A percentile compares a stretch with the other conserved stretches of the same genome.
Conservation (phyloP, 352 stramenopile genomes). For the Phytopythium sindhum region DNA sequence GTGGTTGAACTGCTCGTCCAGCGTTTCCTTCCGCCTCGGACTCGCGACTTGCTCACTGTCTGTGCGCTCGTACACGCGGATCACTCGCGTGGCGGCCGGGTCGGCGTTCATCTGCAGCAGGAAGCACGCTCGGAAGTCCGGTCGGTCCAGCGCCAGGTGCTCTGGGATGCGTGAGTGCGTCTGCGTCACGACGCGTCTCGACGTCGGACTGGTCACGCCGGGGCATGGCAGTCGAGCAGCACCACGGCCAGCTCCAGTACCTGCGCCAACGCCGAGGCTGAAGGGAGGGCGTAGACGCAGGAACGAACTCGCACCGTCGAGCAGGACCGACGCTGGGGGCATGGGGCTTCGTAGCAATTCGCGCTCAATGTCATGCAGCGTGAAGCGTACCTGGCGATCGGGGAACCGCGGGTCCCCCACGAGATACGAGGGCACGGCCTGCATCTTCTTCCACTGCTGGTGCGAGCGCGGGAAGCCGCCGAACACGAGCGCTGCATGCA, state of each 20-base stretch:
- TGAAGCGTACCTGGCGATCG: conserved; percentile 32
- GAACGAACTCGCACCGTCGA: conserved; percentile 16
- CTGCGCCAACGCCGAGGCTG: background rate
- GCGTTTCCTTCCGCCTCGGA: conserved; percentile 2
- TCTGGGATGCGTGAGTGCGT: conserved; percentile 20
- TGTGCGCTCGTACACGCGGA: conserved; percentile 68
- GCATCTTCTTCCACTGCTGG: conserved; percentile 75
- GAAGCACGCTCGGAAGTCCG: conserved; percentile 83
- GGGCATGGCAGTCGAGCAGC: background rate
- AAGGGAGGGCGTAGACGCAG: background rate
- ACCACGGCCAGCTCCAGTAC: background rate
- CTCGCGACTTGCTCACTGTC: background rate
- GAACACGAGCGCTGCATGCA: conserved; percentile 62
- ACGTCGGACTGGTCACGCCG: conserved; percentile 2
- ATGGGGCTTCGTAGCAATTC: conserved; percentile 68
- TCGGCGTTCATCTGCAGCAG: conserved; percentile 77
- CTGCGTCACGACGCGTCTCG: conserved; percentile 19
- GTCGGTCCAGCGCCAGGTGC: conserved; percentile 24
- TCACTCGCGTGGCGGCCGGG: conserved; percentile 24
- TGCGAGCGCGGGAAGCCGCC: conserved; percentile 41
- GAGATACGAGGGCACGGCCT: conserved; percentile 46
- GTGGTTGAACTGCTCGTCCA: conserved; percentile 78
- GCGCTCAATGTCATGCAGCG: conserved; percentile 84
- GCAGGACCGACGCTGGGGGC: background rate
- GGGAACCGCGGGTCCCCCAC: conserved; percentile 18